Evolutionary conservation across 2,329 filamentous ascomycete species (phyloP), one percentile per base, ranked within the genome.

Genomic region (Penicillium sp.): DNA sequence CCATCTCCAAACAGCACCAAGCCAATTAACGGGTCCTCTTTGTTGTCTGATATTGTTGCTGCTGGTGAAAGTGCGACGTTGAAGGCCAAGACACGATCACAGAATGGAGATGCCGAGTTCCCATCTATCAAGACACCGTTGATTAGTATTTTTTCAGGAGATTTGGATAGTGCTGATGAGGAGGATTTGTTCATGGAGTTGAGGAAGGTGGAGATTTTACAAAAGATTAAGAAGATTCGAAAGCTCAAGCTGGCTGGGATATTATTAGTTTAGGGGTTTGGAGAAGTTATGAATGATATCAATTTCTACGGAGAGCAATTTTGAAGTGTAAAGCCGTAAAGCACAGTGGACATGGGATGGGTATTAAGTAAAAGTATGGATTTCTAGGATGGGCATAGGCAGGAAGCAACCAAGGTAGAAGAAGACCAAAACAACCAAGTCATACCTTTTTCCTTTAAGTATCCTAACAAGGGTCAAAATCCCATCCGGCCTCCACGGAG

Each of bases 171-270:
- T 21, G 70, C 67, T 1, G 72, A 75, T 45, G 72, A 75, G 50
- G 72, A 74, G 27, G 71, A 74, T 55, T 52, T 74, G 46, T 66
- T 69, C 10, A 56, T 74, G 50, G 72, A 75, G 55, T 46, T 75
- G 26, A 63, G 71, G 22, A 72, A 69, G 52, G 59, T 75, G 37
- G 71, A 75, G 57, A 70, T 75, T 46, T 48, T 74, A 31, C 71
- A 74, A 58, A 64, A 62, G 56, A 50, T 74, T 39, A 74, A 72
- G 63, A 69, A 61, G 31, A 37, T 74, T 46, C 60, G 61, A 39
- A 72, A 69, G 52, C 45, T 63, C 0, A 65, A 66, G 54, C 35
- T 62, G 19, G 54, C 35, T 62, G 19, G 52, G 46, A 4, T 64
- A 64, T 49, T 59, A 61, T 33, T 65, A 55, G 48, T 13, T 21